These are phyloP conservation scores for Stagonosporopsis rhizophila DNA, from an alignment of 2,329 filamentous ascomycete genomes.

Conservation along the genomic window DNA sequence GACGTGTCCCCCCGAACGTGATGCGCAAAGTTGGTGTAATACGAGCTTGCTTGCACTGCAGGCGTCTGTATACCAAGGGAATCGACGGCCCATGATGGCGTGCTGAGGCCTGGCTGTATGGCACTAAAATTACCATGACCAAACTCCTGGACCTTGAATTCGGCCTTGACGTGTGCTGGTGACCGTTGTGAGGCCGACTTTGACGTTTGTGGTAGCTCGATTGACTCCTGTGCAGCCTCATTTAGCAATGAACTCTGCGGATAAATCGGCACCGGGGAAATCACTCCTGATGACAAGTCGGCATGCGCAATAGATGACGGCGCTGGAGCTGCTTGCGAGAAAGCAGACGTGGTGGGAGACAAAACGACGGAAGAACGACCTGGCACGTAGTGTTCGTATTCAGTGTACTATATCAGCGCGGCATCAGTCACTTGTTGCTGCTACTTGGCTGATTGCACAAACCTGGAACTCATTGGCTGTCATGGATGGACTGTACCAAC, in stretches of 20 bases:
- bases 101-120: constrained; percentile 48
- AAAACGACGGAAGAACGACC: constrained; percentile 39
- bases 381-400: constrained; percentile 44
- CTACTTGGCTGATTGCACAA: background rate
- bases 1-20: constrained; percentile 4
- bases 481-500: constrained; percentile 42
- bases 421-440: background rate
- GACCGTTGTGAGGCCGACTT: constrained; percentile 22
- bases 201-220: constrained; percentile 2
- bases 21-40: constrained; percentile 31
- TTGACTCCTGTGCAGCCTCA: background rate
- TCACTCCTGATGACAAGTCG: constrained; percentile 32
- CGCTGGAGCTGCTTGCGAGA: constrained; percentile 33
- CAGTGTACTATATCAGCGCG: constrained; percentile 24
- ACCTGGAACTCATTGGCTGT: constrained; percentile 35
- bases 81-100: constrained; percentile 50
- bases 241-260: constrained; percentile 30
- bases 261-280: constrained; percentile 43
- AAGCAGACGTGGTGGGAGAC: constrained; percentile 31
- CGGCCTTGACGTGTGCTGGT: constrained; percentile 18
- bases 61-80: constrained; percentile 51
- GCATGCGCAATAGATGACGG: constrained; percentile 27
- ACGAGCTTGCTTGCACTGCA: constrained; percentile 37
- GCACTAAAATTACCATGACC: constrained; percentile 55
- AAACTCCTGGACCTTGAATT: constrained; percentile 30